Conservation (phyloP, 2,329 filamentous ascomycete species). For the Penicillium expansum region DNA sequence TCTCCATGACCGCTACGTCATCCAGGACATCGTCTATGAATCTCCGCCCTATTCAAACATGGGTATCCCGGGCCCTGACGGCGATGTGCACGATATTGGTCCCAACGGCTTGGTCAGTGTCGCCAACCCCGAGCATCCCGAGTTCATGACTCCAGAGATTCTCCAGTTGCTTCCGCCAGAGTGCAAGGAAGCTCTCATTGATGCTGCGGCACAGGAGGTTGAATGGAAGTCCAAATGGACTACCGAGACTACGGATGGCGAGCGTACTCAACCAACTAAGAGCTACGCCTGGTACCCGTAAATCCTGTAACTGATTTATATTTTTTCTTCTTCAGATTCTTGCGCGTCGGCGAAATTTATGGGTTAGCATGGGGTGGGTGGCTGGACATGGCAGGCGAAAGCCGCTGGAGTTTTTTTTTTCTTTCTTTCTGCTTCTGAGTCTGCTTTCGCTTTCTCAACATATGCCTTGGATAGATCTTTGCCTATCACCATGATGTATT, state of each 20-base stretch:
- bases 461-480: not conserved
- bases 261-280: slow-evolving; percentile 32
- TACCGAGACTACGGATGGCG: slow-evolving; percentile 60
- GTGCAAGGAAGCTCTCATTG: slow-evolving; percentile 70
- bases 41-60: slow-evolving; percentile 58
- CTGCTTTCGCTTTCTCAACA: not conserved
- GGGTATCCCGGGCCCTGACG: slow-evolving; percentile 55
- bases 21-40: slow-evolving; percentile 61
- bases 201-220: slow-evolving; percentile 62
- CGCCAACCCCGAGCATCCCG: slow-evolving; percentile 34
- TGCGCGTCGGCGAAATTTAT: slow-evolving; percentile 14
- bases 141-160: slow-evolving; percentile 41
- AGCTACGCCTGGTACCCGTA: slow-evolving; percentile 43
- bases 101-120: slow-evolving; percentile 43
- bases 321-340: slow-evolving; percentile 12
- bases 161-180: slow-evolving; percentile 45
- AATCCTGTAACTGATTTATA: not conserved
- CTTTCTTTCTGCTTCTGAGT: not conserved
- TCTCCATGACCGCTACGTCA: slow-evolving; percentile 60
- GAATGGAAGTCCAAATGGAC: slow-evolving; percentile 75
- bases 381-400: slow-evolving; percentile 19
- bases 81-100: slow-evolving; percentile 40
- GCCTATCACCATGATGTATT: not conserved
- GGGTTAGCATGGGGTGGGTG: slow-evolving; percentile 20
- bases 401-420: slow-evolving; percentile 13